phyloP scores from a whole-genome alignment of 345 rosid species.

The Boechera stricta region DNA sequence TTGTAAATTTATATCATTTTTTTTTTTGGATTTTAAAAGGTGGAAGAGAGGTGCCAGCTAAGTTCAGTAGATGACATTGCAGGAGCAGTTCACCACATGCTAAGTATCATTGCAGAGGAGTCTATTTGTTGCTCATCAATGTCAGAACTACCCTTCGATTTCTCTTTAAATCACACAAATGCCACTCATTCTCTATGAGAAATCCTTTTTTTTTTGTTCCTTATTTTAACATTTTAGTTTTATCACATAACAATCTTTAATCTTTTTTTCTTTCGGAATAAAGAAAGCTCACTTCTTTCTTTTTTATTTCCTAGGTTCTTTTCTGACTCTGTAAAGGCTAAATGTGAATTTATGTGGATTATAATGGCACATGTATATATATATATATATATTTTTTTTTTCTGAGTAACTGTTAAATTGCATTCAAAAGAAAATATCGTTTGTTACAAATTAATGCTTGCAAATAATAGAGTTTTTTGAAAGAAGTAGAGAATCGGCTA shows the following conservation, averaged over 20 bases:
- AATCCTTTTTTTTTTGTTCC: background rate
- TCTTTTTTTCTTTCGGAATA: constrained; percentile 14
- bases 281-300: constrained; percentile 3
- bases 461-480: no score
- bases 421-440: no score
- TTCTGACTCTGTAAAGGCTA: constrained; percentile 42
- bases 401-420: no score
- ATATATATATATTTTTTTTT: no score
- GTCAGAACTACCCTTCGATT: constrained; percentile 36
- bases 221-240: background rate
- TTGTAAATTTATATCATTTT: constrained; percentile 5
- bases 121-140: constrained; percentile 42
- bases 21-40: constrained; percentile 47
- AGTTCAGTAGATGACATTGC: constrained; percentile 88
- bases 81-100: constrained; percentile 84
- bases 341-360: constrained; percentile 32
- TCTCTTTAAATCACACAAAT: constrained; percentile 30
- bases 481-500: no score
- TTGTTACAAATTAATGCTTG: no score
- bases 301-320: constrained; percentile 25
- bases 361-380: background rate
- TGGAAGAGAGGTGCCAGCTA: constrained; percentile 92
- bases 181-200: constrained; percentile 34
- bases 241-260: constrained; percentile 11
- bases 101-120: constrained; percentile 67